A percentile compares a stretch with the other conserved stretches of the same genome.
phyloP scores from a whole-genome alignment of 1,139 yeast species.

The Kodamaea fungicola region DNA sequence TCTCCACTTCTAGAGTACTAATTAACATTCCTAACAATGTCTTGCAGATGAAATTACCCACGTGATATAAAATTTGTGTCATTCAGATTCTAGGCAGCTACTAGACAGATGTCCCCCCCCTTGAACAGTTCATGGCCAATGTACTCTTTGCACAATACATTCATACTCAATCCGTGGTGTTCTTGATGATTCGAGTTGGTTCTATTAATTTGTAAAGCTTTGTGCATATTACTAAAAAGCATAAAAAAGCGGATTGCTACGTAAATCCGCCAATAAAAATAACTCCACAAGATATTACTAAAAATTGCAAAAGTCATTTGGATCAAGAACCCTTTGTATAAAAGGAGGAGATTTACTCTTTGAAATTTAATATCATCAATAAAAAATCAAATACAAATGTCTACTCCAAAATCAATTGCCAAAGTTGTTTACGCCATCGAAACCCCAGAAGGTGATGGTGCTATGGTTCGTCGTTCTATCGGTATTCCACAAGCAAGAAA shows the following conservation, averaged over 20 bases:
- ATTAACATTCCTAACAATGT: too few relatives aligned
- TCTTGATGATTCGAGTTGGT: too few relatives aligned
- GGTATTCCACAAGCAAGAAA: conserved; percentile 66
- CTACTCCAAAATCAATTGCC: conserved; percentile 33
- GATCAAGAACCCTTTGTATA: background rate
- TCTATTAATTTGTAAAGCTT: too few relatives aligned
- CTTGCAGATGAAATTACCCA: too few relatives aligned
- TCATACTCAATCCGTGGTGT: too few relatives aligned
- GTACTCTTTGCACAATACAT: too few relatives aligned
- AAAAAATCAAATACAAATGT: conserved; percentile 26
- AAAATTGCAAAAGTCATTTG: background rate
- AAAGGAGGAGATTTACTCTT: background rate
- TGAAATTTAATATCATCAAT: background rate
- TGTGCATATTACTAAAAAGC: too few relatives aligned
- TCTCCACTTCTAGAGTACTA: too few relatives aligned
- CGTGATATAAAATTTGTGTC: too few relatives aligned
- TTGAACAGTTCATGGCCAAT: too few relatives aligned
- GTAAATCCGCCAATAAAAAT: background rate
- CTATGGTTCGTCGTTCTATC: conserved; percentile 75
- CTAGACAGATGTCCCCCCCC: too few relatives aligned
- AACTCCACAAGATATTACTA: background rate
- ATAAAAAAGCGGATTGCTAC: background rate
- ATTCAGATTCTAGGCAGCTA: too few relatives aligned
- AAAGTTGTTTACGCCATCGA: conserved; percentile 64
- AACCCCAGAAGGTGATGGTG: conserved; percentile 86